Conservation (phyloP, 2,329 filamentous ascomycete genomes). For the Alternaria sp. region DNA sequence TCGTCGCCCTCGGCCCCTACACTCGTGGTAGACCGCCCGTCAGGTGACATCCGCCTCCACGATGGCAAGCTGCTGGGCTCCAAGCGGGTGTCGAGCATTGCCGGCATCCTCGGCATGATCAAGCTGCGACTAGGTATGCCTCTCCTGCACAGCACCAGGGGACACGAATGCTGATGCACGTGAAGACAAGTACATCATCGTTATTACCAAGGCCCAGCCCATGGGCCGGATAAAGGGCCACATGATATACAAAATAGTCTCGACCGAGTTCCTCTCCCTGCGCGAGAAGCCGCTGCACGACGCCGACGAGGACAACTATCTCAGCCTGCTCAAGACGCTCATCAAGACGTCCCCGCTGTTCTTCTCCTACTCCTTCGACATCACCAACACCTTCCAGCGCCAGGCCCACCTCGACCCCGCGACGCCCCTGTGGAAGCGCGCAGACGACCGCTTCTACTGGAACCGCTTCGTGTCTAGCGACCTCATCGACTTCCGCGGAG, state of each 20-base stretch:
- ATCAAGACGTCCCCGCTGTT: conserved; percentile 90
- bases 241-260: conserved; percentile 90
- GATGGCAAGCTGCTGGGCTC: conserved; percentile 77
- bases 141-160: not conserved
- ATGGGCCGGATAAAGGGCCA: conserved; percentile 92
- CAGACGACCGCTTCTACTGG: conserved; percentile 99
- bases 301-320: conserved; percentile 90
- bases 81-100: conserved; percentile 90
- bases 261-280: conserved; percentile 91
- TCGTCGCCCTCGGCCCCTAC: conserved; percentile 89
- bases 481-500: conserved; percentile 83
- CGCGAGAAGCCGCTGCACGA: conserved; percentile 92
- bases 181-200: conserved; percentile 90
- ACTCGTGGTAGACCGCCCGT: conserved; percentile 87
- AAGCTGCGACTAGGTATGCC: conserved; percentile 83
- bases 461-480: conserved; percentile 92
- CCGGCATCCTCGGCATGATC: conserved; percentile 92
- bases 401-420: conserved; percentile 78
- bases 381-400: conserved; percentile 96
- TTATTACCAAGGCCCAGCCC: conserved; percentile 92
- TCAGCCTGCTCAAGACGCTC: conserved; percentile 79
- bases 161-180: conserved; percentile 23
- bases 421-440: conserved; percentile 83
- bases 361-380: conserved; percentile 96
- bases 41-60: conserved; percentile 84